Evolutionary conservation across 768 basidiomycete species (phyloP), one percentile per base, ranked within the genome.

Genomic region (Leucogyrophana mollusca): DNA sequence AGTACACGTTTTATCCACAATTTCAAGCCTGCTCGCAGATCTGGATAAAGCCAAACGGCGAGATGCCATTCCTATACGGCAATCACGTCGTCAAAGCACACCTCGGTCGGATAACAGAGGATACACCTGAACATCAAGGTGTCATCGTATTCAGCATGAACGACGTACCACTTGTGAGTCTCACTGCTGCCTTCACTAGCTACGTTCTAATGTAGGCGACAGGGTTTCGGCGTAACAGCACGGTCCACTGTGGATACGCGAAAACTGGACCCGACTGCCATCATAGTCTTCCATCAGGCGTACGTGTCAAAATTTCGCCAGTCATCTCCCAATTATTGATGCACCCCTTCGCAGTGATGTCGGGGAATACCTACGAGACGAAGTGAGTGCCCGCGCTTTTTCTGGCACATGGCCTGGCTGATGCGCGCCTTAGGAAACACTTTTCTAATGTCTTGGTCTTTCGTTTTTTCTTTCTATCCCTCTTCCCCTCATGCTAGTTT

Each of bases 1-100:
- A 9, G 45, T 40, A 30, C 37, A 9, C 22, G 16, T 4, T 25
- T 33, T 23, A 37, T 30, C 22, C 11, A 20, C n/a, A n/a, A n/a
- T n/a, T n/a, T n/a, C n/a, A n/a, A n/a, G n/a, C n/a, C n/a, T n/a
- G n/a, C n/a, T n/a, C n/a, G n/a, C n/a, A 97, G 95, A 81, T 98
- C 14, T 99, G 96, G 96, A 93, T 99, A 64, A 99, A 99, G 67
- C 87, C 94, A 20, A 95, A 98, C 54, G 96, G 96, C 60, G 96
- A 99, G 70, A 95, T 99, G 87, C 96, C 96, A 1, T 99, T 95
- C 77, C 72, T 99, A 30, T 99, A 99, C 60, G 96, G 96, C 46
- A 99, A 99, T 62, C 94, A 99, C 70, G 86, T 98, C 49, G 81
- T 97, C 53, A 99, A 98, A 70, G 96, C 96, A 8, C 96, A 99